Evolutionary conservation across 1,284 basidiomycete species (phyloP).

Genomic region (Fomitopsis pinicola): DNA sequence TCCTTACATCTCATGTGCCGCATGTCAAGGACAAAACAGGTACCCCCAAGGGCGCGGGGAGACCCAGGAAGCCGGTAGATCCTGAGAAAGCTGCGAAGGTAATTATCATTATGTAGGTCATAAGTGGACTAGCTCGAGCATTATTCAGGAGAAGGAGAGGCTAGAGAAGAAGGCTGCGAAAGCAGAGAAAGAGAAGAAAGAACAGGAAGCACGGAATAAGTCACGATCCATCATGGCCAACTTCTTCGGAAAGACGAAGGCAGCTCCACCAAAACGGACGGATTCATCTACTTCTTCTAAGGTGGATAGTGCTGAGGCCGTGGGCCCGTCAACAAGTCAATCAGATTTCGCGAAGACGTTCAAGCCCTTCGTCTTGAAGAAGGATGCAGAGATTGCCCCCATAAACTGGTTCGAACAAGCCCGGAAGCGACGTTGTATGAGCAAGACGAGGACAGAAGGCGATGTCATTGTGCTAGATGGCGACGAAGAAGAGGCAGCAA

Average conservation of each 20-base stretch:
- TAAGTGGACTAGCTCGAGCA: neutral
- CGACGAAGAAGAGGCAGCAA: conserved; percentile 29
- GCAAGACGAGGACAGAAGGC: conserved; percentile 25
- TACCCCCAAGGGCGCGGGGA: conserved; percentile 23
- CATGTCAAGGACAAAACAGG: neutral
- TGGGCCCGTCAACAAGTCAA: conserved; percentile 36
- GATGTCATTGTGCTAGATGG: conserved; percentile 56
- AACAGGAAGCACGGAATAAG: conserved; percentile 61
- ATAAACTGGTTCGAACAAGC: conserved; percentile 57
- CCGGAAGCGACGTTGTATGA: conserved; percentile 19
- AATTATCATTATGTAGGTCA: conserved; percentile 1
- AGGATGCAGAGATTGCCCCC: conserved; percentile 66
- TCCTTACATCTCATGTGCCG: neutral
- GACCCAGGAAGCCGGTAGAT: conserved; percentile 49
- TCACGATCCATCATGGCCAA: conserved; percentile 71
- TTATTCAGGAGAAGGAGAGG: conserved; percentile 57
- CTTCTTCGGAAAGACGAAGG: conserved; percentile 66
- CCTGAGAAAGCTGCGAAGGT: conserved; percentile 63
- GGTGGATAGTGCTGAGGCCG: conserved; percentile 26
- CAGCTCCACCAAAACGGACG: conserved; percentile 19
- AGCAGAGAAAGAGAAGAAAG: conserved; percentile 64
- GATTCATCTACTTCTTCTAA: conserved; percentile 26
- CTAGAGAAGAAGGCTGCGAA: conserved; percentile 62
- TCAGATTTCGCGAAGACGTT: conserved; percentile 74
- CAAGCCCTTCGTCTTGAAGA: conserved; percentile 73